Conservation (phyloP, 345 rosid species). For the Ailanthus altissimus region DNA sequence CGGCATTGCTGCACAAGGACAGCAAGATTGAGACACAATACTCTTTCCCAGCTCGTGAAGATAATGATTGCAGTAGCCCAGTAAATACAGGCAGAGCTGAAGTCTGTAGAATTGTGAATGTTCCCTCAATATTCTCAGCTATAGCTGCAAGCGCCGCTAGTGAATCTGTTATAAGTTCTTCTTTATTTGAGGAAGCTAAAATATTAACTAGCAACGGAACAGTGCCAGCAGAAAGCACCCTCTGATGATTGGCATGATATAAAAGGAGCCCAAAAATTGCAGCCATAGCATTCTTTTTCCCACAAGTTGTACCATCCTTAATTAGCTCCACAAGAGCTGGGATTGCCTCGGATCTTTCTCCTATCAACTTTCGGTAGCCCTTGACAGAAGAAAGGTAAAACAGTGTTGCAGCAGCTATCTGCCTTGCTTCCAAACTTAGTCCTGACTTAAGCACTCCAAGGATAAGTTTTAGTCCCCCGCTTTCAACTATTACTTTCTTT, state of each 20-base stretch:
- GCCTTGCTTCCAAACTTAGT: conserved; percentile 54
- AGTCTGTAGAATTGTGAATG: conserved; percentile 45
- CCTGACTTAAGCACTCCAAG: conserved; percentile 58
- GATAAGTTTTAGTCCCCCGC: conserved; percentile 54
- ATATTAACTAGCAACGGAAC: conserved; percentile 50
- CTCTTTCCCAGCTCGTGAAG: conserved; percentile 51
- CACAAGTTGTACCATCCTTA: conserved; percentile 49
- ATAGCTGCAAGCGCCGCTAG: conserved; percentile 63
- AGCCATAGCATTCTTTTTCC: conserved; percentile 67
- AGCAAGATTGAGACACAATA: conserved; percentile 55
- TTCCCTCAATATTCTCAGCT: conserved; percentile 53
- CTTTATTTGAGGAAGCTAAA: conserved; percentile 39
- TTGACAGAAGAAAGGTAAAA: conserved; percentile 71
- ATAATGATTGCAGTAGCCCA: conserved; percentile 36
- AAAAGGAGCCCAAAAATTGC: conserved; percentile 58
- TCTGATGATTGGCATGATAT: conserved; percentile 46
- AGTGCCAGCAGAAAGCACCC: conserved; percentile 54
- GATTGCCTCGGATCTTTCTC: conserved; percentile 59
- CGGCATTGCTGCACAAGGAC: conserved; percentile 51
- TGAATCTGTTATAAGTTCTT: conserved; percentile 56
- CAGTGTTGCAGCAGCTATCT: conserved; percentile 65
- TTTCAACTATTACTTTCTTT: conserved; percentile 50
- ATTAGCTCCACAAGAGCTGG: conserved; percentile 57
- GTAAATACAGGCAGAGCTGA: conserved; percentile 43
- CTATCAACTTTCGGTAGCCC: conserved; percentile 50